Conservation (phyloP, 2,329 filamentous ascomycete species). For the Calonectria fujianensis region DNA sequence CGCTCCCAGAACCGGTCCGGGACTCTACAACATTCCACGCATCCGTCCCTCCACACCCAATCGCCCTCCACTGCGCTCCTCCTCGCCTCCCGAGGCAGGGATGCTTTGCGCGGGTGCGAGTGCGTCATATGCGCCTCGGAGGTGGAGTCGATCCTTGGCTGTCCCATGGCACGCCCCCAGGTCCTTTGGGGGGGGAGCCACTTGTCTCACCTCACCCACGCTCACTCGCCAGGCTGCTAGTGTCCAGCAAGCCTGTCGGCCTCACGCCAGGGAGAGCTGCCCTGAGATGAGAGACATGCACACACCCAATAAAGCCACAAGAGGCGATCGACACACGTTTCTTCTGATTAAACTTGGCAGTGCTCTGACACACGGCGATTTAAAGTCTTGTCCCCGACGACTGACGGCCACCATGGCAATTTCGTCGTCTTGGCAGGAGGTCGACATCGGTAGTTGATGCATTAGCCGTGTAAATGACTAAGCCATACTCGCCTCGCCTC, state of each 20-base stretch:
- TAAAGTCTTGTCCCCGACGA: slow-evolving; percentile 38
- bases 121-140: slow-evolving; percentile 56
- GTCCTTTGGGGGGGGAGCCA: slow-evolving; percentile 33
- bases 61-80: slow-evolving; percentile 32
- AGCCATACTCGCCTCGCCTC: slow-evolving; percentile 23
- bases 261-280: neutral
- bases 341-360: slow-evolving; percentile 39
- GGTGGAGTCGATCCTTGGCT: slow-evolving; percentile 48
- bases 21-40: slow-evolving; percentile 45
- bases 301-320: slow-evolving; percentile 44
- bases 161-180: slow-evolving; percentile 48
- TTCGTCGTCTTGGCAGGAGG: slow-evolving; percentile 35
- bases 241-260: slow-evolving; percentile 4
- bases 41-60: slow-evolving; percentile 40
- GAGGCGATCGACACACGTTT: slow-evolving; percentile 48
- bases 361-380: slow-evolving; percentile 35
- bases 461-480: slow-evolving; percentile 32
- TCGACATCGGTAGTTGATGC: slow-evolving; percentile 16
- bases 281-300: slow-evolving; percentile 37
- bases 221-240: slow-evolving; percentile 34
- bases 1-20: slow-evolving; percentile 49
- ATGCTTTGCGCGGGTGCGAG: slow-evolving; percentile 50
- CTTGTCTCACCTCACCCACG: slow-evolving; percentile 49
- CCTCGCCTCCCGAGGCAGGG: slow-evolving; percentile 50
- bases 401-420: slow-evolving; percentile 31